Base-by-base conservation (phyloP, 2,329 filamentous ascomycete species). In the Westerdykella ornata region DNA sequence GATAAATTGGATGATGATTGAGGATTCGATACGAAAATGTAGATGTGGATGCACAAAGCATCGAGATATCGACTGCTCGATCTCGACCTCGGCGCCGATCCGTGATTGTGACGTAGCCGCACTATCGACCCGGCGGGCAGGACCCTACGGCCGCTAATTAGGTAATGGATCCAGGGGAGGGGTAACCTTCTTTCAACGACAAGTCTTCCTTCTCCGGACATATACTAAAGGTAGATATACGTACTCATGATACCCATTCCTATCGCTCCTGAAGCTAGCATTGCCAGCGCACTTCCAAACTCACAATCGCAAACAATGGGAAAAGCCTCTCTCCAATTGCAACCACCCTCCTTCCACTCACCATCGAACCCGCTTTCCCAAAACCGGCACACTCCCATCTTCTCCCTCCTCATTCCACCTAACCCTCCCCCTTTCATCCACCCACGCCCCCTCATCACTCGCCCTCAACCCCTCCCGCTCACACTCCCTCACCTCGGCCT, bases 391-490 rank as follows among this genome's bases (percentile, higher is more conserved):
- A 43, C 61, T 49, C 5, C 48, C 48, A 42, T 65, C 61, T 28
- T 61, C 53, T 22, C 20, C 20, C 30, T 62, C 50, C 33, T 52
- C 50, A 35, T 47, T 56, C 62, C 59, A 65, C 39, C 49, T 52
- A 43, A 65, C 37, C 9, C 43, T 36, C 0, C 57, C 57, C 11
- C 62, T 48, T 22, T 52, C 50, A 35, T 63, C 60, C 16, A 66
- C 41, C 62, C 61, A 63, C 6, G 63, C 62, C 14, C 61, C 63
- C 37, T 58, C 40, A 44, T 65, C 60, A 36, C 47, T 64, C 35
- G 42, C 41, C 31, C 53, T 51, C 34, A 66, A 38, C 2, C 56
- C 60, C 6, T 34, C 46, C 17, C 54, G 48, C 38, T 62, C 58
- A 38, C 57, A 60, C 46, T 62, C 57, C 13, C 46, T 43, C 8